Percentiles rank a stretch among this genome's conserved stretches.
Conservation (phyloP, 2,329 filamentous ascomycete genomes). For the Aspergillus neotritici region DNA sequence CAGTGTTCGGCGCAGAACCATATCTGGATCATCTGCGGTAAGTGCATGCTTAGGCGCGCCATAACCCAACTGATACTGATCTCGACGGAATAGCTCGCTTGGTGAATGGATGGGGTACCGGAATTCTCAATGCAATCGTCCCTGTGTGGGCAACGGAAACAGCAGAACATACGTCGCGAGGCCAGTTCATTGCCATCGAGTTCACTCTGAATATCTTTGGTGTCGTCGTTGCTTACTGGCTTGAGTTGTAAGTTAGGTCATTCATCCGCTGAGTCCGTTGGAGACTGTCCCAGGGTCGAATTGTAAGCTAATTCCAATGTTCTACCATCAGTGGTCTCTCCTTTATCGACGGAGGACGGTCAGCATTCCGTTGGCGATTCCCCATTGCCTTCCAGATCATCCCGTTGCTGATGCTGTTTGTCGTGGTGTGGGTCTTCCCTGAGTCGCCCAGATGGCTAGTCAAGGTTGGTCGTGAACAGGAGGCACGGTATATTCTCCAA, state of each 20-base stretch:
- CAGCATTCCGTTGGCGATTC: slow-evolving; percentile 58
- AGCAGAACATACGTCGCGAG: slow-evolving; percentile 57
- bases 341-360: slow-evolving; percentile 47
- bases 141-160: slow-evolving; percentile 64
- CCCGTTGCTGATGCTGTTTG: slow-evolving; percentile 51
- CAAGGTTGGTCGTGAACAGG: slow-evolving; percentile 57
- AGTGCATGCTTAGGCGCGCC: too few species aligned
- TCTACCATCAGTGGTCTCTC: neutral
- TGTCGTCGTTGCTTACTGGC: slow-evolving; percentile 57
- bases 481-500: slow-evolving; percentile 57
- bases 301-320: too few species aligned
- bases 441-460: slow-evolving; percentile 54
- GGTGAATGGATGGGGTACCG: slow-evolving; percentile 59
- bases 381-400: slow-evolving; percentile 63
- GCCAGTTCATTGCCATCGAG: slow-evolving; percentile 61
- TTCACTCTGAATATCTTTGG: slow-evolving; percentile 66
- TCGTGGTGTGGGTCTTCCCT: slow-evolving; percentile 56
- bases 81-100: slow-evolving; percentile 41
- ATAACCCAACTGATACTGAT: too few species aligned
- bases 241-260: slow-evolving; percentile 19
- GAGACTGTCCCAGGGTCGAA: too few species aligned
- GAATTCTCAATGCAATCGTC: slow-evolving; percentile 61
- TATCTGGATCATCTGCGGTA: slow-evolving; percentile 54
- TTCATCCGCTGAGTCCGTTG: slow-evolving; percentile 51
- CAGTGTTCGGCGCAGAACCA: slow-evolving; percentile 59